A percentile compares a stretch with the other conserved stretches of the same genome.
Conservation (phyloP, 192 early-diverging fungal species). For the Coemansia sp. region DNA sequence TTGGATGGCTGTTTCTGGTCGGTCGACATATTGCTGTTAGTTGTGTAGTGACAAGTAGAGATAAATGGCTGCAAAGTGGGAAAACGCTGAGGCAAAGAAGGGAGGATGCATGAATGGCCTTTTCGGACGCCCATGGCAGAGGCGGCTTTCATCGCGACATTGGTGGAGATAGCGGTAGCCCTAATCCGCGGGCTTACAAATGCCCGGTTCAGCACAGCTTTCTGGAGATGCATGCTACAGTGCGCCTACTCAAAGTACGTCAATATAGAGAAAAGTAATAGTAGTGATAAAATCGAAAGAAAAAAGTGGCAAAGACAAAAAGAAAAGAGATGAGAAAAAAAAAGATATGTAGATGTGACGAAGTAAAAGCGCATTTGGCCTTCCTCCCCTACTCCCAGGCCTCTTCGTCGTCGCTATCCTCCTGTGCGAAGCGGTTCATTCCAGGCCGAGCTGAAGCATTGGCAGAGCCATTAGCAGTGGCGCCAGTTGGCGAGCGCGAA, state of each 20-base stretch:
- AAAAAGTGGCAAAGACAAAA: neutral
- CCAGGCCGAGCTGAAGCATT: conserved; percentile 43
- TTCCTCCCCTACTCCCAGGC: conserved; percentile 26
- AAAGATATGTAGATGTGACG: conserved; percentile 11
- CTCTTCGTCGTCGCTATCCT: conserved; percentile 54
- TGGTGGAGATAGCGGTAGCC: neutral
- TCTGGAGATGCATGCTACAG: neutral
- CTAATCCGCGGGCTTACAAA: conserved; percentile 4
- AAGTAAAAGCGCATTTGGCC: neutral
- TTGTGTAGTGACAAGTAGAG: conserved; percentile 6
- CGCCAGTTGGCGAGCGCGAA: conserved; percentile 37
- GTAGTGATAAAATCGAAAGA: conserved; percentile 7
- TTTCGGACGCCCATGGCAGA: neutral
- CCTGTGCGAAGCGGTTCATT: conserved; percentile 48
- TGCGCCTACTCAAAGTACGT: neutral
- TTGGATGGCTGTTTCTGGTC: neutral
- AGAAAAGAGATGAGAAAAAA: conserved; percentile 9
- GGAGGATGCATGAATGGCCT: neutral
- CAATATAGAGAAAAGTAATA: conserved; percentile 5
- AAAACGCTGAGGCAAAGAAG: conserved; percentile 7
- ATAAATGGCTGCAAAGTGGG: conserved; percentile 13
- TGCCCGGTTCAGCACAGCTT: neutral
- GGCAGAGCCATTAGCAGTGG: conserved; percentile 14
- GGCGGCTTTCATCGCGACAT: neutral
- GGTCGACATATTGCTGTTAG: conserved; percentile 1